phyloP scores from a whole-genome alignment of 345 rosid species.

The Melaleuca alternifolia region DNA sequence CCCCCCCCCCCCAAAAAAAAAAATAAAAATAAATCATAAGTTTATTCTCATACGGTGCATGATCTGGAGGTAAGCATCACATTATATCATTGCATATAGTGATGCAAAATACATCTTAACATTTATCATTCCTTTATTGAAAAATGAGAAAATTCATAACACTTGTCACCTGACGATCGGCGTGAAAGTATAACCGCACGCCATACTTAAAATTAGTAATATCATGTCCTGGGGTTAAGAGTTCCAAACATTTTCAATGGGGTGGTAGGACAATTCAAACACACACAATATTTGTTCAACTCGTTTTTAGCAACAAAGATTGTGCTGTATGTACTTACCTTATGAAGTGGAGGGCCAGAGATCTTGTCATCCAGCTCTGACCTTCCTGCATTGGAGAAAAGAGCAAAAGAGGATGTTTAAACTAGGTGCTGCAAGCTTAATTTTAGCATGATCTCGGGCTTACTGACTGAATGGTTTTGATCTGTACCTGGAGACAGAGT shows the following conservation, averaged over 20 bases:
- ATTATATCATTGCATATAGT: neutral
- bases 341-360: neutral
- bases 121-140: neutral
- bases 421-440: neutral
- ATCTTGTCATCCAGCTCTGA: neutral
- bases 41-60: neutral
- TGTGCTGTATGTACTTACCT: neutral
- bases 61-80: neutral
- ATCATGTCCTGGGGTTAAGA: neutral
- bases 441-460: neutral
- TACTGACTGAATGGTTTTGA: neutral
- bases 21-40: neutral
- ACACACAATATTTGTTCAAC: fast-evolving
- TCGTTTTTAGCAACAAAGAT: neutral
- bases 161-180: neutral
- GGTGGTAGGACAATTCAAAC: neutral
- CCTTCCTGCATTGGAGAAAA: neutral
- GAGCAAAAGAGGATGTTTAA: neutral
- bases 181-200: neutral
- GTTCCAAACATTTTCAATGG: neutral
- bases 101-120: neutral
- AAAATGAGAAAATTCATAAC: neutral
- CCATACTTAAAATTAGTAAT: neutral
- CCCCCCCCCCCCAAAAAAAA: neutral
- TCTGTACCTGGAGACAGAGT: neutral